These are phyloP conservation scores for Coemansia sp. DNA, from an alignment of 192 early-diverging fungal genomes.

Conservation along the genomic window DNA sequence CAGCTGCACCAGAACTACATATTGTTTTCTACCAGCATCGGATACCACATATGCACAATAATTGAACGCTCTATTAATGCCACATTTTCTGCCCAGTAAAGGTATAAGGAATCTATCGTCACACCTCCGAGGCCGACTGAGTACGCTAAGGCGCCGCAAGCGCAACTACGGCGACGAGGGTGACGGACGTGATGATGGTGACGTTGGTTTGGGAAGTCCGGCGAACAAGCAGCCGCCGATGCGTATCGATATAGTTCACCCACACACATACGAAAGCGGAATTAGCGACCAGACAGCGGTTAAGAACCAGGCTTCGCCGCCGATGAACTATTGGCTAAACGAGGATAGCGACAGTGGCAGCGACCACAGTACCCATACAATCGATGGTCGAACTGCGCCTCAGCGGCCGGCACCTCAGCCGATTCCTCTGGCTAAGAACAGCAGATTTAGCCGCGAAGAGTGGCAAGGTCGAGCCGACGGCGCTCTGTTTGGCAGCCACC, in stretches of 20 bases:
- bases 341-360: constrained; percentile 6
- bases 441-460: constrained; percentile 32
- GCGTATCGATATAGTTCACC: constrained; percentile 6
- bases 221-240: not conserved
- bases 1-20: not conserved
- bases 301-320: not conserved
- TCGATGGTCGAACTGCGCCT: constrained; percentile 8
- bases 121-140: constrained; percentile 28
- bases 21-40: not conserved
- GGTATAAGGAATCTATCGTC: constrained; percentile 43
- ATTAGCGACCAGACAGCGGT: not conserved
- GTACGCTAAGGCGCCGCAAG: constrained; percentile 27
- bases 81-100: constrained; percentile 19
- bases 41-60: not conserved
- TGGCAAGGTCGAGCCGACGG: constrained; percentile 24
- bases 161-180: constrained; percentile 14
- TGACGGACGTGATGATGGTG: not conserved
- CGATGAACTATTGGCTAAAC: constrained; percentile 46
- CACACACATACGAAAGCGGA: constrained; percentile 5
- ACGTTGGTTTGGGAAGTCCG: not conserved
- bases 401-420: constrained; percentile 18
- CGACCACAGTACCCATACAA: not conserved
- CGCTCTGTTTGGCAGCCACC: constrained; percentile 40
- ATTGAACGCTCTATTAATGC: not conserved
- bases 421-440: not conserved